phyloP scores from a whole-genome alignment of 179 eudicot genomes.

The Silene noctiflora region DNA sequence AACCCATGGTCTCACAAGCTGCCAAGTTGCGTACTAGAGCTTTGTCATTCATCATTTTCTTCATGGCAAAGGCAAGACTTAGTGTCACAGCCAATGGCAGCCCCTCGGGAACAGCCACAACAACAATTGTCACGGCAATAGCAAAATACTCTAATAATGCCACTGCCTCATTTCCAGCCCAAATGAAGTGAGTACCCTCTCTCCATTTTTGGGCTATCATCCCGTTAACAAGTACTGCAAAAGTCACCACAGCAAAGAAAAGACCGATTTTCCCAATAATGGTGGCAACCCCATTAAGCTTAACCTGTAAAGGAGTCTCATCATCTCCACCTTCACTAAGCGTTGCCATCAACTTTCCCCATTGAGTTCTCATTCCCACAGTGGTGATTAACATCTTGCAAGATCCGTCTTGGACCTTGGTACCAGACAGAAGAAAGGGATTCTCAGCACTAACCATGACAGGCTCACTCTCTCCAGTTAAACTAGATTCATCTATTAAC shows the following conservation, averaged over 20 bases:
- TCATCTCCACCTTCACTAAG: conserved; percentile 92
- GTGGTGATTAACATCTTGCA: conserved; percentile 90
- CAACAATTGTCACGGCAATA: conserved; percentile 87
- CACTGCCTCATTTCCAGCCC: conserved; percentile 80
- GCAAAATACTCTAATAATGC: conserved; percentile 82
- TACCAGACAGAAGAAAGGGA: conserved; percentile 82
- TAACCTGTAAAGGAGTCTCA: conserved; percentile 91
- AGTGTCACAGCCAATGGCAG: conserved; percentile 89
- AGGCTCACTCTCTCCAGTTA: conserved; percentile 96
- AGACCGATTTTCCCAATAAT: conserved; percentile 89
- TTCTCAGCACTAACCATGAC: conserved; percentile 59
- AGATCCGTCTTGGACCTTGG: conserved; percentile 94
- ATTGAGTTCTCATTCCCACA: conserved; percentile 96
- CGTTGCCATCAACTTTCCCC: conserved; percentile 95
- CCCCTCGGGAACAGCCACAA: conserved; percentile 98
- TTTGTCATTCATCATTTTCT: conserved; percentile 96
- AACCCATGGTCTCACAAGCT: conserved; percentile 98
- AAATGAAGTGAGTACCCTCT: conserved; percentile 48
- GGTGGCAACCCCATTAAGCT: conserved; percentile 91
- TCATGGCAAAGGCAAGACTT: conserved; percentile 96
- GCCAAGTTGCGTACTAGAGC: conserved; percentile 92
- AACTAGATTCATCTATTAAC: conserved; percentile 79
- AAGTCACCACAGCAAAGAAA: conserved; percentile 78
- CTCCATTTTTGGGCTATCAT: conserved; percentile 54
- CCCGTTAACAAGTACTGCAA: conserved; percentile 78